Conservation (phyloP, 2,329 filamentous ascomycete species). For the Lasiodiplodia sp. region DNA sequence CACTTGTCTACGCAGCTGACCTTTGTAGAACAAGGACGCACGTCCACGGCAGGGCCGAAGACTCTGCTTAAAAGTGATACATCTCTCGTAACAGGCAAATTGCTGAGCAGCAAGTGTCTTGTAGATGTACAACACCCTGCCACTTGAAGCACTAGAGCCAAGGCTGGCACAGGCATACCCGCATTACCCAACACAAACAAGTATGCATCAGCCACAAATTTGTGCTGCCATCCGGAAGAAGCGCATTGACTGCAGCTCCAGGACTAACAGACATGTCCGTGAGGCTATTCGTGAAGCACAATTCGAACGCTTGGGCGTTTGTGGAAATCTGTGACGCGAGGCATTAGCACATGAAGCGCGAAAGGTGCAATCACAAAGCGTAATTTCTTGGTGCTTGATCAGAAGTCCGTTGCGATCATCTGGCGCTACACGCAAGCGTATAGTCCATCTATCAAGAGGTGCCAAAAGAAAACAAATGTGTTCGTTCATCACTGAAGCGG, state of each 20-base stretch:
- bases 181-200: background rate
- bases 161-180: background rate
- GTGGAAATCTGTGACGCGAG: background rate
- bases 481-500: slow-evolving; percentile 17
- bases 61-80: background rate
- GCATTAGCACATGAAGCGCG: slow-evolving; percentile 5
- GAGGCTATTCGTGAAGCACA: background rate
- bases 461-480: slow-evolving; percentile 72
- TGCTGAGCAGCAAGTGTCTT: background rate
- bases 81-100: background rate
- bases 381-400: slow-evolving; percentile 50
- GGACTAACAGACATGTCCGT: background rate
- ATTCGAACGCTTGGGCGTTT: background rate
- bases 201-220: background rate
- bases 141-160: background rate
- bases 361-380: slow-evolving; percentile 22
- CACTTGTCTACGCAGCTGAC: background rate
- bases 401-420: slow-evolving; percentile 86
- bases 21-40: background rate
- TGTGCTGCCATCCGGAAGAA: background rate
- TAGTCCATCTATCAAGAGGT: slow-evolving; percentile 86
- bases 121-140: background rate
- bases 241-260: background rate
- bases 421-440: slow-evolving; percentile 43
- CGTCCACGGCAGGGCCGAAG: background rate